Percentiles rank a stretch among this genome's conserved stretches.
Evolutionary conservation across 768 basidiomycete genomes (phyloP).

Genomic region (Chalciporus sphaerocephalus): DNA sequence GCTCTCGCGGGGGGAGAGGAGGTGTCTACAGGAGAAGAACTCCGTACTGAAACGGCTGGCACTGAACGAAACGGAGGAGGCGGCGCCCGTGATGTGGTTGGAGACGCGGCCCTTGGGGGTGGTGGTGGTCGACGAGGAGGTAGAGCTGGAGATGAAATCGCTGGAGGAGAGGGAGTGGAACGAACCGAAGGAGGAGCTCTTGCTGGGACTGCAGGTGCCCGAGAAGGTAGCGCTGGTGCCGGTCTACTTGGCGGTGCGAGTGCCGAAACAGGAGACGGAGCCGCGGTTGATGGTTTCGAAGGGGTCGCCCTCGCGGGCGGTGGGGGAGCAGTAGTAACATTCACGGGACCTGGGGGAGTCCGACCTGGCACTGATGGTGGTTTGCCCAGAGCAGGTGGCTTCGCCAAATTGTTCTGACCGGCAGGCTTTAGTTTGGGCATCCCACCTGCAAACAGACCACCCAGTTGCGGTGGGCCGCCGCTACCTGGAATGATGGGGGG

Average conservation of each 20-base stretch:
- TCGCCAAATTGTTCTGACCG: constrained; percentile 60
- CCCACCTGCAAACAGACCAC: constrained; percentile 83
- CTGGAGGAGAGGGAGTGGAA: constrained; percentile 25
- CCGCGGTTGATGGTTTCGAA: constrained; percentile 28
- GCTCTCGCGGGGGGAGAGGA: constrained; percentile 15
- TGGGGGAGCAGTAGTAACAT: constrained; percentile 25
- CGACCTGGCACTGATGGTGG: constrained; percentile 62
- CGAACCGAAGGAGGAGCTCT: constrained; percentile 42
- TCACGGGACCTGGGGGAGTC: constrained; percentile 29
- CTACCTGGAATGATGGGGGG: constrained; percentile 21
- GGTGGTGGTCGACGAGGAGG: constrained; percentile 32
- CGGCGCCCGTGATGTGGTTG: constrained; percentile 23
- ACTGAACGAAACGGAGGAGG: constrained; percentile 24
- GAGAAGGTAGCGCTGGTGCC: constrained; percentile 36
- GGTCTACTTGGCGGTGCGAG: constrained; percentile 36
- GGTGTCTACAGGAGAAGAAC: constrained; percentile 15
- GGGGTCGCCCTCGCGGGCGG: constrained; percentile 31
- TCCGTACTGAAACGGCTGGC: constrained; percentile 28
- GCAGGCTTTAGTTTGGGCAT: constrained; percentile 86
- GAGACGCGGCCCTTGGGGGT: constrained; percentile 28
- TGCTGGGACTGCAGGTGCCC: constrained; percentile 40
- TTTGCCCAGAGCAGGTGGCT: constrained; percentile 59
- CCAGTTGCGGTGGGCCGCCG: constrained; percentile 74
- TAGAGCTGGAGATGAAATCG: constrained; percentile 7
- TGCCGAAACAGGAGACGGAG: constrained; percentile 31